A percentile compares a stretch with the other conserved stretches of the same genome.
These are phyloP conservation scores for Colletotrichum somersetense DNA, from an alignment of 2,329 filamentous ascomycete species.

Conservation along the genomic window DNA sequence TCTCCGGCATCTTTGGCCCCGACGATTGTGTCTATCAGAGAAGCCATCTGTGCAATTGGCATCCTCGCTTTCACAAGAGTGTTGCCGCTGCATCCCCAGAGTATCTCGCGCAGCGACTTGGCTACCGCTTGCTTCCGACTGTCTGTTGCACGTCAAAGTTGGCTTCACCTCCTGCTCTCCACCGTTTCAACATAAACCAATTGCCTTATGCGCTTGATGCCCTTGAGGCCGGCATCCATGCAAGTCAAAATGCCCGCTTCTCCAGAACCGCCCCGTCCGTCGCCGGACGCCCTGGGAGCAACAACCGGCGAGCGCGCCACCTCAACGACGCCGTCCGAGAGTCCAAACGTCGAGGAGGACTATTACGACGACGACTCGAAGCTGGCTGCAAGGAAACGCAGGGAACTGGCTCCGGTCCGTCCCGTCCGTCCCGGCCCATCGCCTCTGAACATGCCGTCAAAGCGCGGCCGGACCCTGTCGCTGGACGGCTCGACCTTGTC, in stretches of 20 bases:
- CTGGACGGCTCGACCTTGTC: slow-evolving; percentile 35
- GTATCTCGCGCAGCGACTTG: not conserved
- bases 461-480: slow-evolving; percentile 19
- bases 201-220: not conserved
- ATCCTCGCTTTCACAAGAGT: not conserved
- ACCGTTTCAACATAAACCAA: not conserved
- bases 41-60: not conserved
- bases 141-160: not conserved
- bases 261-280: slow-evolving; percentile 31
- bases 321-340: slow-evolving; percentile 51
- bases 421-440: slow-evolving; percentile 5
- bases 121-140: not conserved
- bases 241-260: not conserved
- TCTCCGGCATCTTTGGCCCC: not conserved
- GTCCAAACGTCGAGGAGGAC: slow-evolving; percentile 57
- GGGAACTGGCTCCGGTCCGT: not conserved
- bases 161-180: not conserved
- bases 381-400: slow-evolving; percentile 4
- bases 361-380: slow-evolving; percentile 52
- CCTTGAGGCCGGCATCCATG: slow-evolving; percentile 1
- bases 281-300: slow-evolving; percentile 44
- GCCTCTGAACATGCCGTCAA: slow-evolving; percentile 2
- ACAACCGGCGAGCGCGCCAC: slow-evolving; percentile 21
- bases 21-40: not conserved
- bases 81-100: not conserved